Percentiles rank a stretch among this genome's conserved stretches.
phyloP scores from a whole-genome alignment of 129 eudicot species.

The Daucus carota region DH1_v3.0 NC_030384.2:44975001-44975500 shows the following conservation, averaged over 20 bases:
- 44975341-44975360: not conserved
- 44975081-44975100: constrained; percentile 96
- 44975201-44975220: constrained; percentile 99
- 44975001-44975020: not conserved
- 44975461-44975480: not conserved
- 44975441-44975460: no score
- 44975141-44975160: not conserved
- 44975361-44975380: not conserved
- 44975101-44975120: constrained; percentile 88
- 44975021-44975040: constrained; percentile 97
- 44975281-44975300: not conserved
- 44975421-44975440: not conserved
- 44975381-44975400: not conserved
- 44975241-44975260: constrained; percentile 98
- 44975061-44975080: constrained; percentile 97
- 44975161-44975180: not conserved
- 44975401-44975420: not conserved
- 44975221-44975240: constrained; percentile 98
- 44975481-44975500: not conserved
- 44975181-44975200: constrained; percentile 50
- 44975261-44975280: constrained; percentile 51
- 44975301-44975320: not conserved
- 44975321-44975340: not conserved
- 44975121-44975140: not conserved
- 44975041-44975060: constrained; percentile 94